Percentiles rank a stretch among this genome's conserved stretches.
Conservation (phyloP, 306 rosid species). For the Lathyrus aphaca region DNA sequence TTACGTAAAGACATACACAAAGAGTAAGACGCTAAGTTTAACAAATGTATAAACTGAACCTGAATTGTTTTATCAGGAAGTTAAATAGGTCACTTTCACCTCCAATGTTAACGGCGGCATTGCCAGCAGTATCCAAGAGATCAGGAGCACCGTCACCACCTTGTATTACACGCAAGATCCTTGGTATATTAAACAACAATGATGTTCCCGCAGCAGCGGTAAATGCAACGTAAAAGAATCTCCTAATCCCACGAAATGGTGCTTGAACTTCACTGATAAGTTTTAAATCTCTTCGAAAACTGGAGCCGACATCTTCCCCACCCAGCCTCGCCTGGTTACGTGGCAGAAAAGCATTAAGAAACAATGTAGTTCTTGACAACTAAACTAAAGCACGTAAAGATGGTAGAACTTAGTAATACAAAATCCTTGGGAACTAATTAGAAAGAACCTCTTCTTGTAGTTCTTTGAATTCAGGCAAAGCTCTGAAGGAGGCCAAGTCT, state of each 20-base stretch:
- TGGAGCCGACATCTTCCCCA: conserved; percentile 91
- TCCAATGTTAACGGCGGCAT: conserved; percentile 86
- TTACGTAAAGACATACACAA: conserved; percentile 4
- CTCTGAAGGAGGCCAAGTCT: conserved; percentile 95
- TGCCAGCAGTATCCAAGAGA: conserved; percentile 83
- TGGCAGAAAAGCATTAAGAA: conserved; percentile 20
- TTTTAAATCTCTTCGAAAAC: conserved; percentile 97
- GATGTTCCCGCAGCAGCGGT: conserved; percentile 96
- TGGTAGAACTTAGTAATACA: conserved; percentile 8
- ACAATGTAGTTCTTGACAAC: background rate
- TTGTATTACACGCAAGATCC: conserved; percentile 64
- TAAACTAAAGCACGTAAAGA: conserved; percentile 16
- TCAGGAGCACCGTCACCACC: conserved; percentile 91
- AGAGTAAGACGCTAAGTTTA: conserved; percentile 10
- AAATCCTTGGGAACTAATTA: conserved; percentile 33
- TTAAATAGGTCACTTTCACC: conserved; percentile 57
- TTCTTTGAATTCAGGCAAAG: conserved; percentile 91
- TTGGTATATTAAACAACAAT: conserved; percentile 66
- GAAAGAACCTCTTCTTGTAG: conserved; percentile 86
- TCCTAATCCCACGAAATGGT: conserved; percentile 94
- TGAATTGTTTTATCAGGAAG: conserved; percentile 35
- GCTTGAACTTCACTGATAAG: conserved; percentile 99
- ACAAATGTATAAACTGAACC: conserved; percentile 32
- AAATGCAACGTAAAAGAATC: conserved; percentile 79
- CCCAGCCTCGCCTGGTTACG: conserved; percentile 82